phyloP scores from a whole-genome alignment of 2,329 filamentous ascomycete species.

The Parascedosporium putredinis region DNA sequence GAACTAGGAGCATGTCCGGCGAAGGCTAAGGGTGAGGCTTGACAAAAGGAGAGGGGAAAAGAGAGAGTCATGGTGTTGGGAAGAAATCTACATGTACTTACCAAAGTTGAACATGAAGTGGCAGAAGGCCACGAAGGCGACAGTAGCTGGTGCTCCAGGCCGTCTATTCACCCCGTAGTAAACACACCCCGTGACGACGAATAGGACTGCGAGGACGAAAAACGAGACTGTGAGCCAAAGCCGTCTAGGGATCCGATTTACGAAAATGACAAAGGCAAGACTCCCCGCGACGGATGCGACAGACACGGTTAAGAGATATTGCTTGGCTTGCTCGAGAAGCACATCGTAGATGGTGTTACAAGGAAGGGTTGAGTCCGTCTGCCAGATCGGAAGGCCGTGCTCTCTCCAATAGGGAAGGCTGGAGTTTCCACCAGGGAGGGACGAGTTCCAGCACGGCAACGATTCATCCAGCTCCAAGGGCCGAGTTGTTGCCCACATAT shows the following conservation, averaged over 20 bases:
- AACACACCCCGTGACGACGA: slow-evolving; percentile 37
- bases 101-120: slow-evolving; percentile 47
- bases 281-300: slow-evolving; percentile 40
- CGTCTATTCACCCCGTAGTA: slow-evolving; percentile 37
- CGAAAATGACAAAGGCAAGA: slow-evolving; percentile 35
- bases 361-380: slow-evolving; percentile 35
- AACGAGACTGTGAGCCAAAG: slow-evolving; percentile 41
- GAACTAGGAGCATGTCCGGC: neutral
- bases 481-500: slow-evolving; percentile 29
- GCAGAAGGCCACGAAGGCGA: slow-evolving; percentile 40
- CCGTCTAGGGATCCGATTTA: slow-evolving; percentile 36
- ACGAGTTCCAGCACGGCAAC: slow-evolving; percentile 38
- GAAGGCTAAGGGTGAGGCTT: neutral
- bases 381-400: slow-evolving; percentile 34
- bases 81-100: slow-evolving; percentile 15
- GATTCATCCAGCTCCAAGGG: slow-evolving; percentile 23
- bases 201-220: slow-evolving; percentile 32
- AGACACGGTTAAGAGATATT: slow-evolving; percentile 41
- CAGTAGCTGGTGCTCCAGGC: slow-evolving; percentile 31
- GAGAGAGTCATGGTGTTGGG: too few relatives aligned
- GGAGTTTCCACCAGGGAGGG: slow-evolving; percentile 30
- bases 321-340: slow-evolving; percentile 39
- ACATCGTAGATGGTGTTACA: slow-evolving; percentile 43
- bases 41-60: neutral
- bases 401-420: slow-evolving; percentile 30